Percentiles rank a stretch among this genome's conserved stretches.
Evolutionary conservation across 23 red algal species (phyloP).

Genomic region (Gracilariopsis chorda): DNA sequence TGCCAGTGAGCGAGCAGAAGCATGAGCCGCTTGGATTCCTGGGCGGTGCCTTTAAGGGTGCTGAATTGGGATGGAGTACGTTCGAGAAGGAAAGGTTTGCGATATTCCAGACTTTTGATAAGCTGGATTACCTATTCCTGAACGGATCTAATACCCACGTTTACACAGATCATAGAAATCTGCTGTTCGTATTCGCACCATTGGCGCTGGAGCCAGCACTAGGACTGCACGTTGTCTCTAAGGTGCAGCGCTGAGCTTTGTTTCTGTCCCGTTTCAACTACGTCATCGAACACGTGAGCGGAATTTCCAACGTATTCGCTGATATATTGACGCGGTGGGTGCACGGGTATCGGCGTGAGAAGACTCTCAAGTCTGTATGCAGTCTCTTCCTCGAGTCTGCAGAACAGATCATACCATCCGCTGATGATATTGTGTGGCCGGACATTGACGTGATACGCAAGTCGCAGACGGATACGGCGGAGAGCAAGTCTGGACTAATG

Average conservation of each 20-base stretch:
- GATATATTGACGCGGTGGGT: conserved; percentile 49
- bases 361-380: neutral
- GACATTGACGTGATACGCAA: neutral
- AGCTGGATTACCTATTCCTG: conserved; percentile 9
- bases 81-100: neutral
- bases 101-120: neutral
- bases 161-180: conserved; percentile 24
- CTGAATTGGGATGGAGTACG: neutral
- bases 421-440: conserved; percentile 9
- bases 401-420: neutral
- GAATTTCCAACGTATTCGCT: conserved; percentile 15
- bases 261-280: conserved; percentile 25
- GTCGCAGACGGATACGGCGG: neutral
- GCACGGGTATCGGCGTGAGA: conserved; percentile 6
- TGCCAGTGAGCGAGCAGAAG: neutral
- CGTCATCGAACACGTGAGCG: conserved; percentile 23
- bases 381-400: neutral
- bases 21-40: conserved; percentile 3
- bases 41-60: neutral
- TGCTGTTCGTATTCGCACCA: conserved; percentile 40
- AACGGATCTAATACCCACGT: neutral
- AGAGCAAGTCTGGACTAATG: neutral
- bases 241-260: conserved; percentile 38
- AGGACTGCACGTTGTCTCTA: neutral
- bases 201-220: conserved; percentile 16